A percentile compares a stretch with the other conserved stretches of the same genome.
Conservation (phyloP, 441 rosid species). For the Erysimum pusillum region DNA sequence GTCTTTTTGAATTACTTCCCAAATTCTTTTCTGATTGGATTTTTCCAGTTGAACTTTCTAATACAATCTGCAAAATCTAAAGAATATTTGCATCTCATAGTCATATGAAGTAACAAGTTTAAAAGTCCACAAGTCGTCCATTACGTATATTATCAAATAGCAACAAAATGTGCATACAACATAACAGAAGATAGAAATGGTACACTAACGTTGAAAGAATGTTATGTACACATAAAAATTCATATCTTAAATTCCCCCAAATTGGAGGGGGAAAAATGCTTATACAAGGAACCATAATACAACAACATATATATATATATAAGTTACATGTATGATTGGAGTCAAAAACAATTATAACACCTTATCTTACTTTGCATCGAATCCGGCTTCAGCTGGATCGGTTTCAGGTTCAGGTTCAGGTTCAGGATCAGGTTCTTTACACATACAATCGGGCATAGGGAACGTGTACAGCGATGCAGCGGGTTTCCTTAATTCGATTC, state of each 20-base stretch:
- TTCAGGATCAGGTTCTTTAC: constrained; percentile 58
- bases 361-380: constrained; percentile 22
- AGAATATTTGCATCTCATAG: background rate
- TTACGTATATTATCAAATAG: background rate
- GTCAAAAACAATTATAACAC: constrained; percentile 25
- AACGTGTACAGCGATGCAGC: constrained; percentile 82
- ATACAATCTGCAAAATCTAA: background rate
- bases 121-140: background rate
- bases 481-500: constrained; percentile 73
- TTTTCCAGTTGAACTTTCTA: background rate
- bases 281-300: constrained; percentile 31
- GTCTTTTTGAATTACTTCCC: background rate
- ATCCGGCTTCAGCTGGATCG: background rate
- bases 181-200: background rate
- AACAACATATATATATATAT: constrained; percentile 20
- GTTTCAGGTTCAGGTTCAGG: no score
- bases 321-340: constrained; percentile 43
- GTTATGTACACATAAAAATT: constrained; percentile 42
- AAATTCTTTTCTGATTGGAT: background rate
- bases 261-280: background rate
- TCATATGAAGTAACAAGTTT: background rate
- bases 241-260: constrained; percentile 27
- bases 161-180: background rate
- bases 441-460: constrained; percentile 98
- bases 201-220: constrained; percentile 22